phyloP scores from a whole-genome alignment of 208 protist genomes.

The Leishmania amazonensis region DNA sequence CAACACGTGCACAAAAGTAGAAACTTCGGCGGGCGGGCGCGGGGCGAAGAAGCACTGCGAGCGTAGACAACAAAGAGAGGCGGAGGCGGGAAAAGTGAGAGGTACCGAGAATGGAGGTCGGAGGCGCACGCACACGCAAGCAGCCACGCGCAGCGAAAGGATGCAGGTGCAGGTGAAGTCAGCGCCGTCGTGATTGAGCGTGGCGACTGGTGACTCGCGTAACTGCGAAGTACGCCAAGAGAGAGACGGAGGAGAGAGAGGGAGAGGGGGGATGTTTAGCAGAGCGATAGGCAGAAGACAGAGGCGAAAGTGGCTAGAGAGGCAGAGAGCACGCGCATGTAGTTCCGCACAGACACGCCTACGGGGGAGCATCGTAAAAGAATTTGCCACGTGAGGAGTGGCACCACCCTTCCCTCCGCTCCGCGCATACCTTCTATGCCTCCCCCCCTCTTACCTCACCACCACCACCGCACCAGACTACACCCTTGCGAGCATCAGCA shows the following conservation, averaged over 20 bases:
- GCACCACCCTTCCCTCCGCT: neutral
- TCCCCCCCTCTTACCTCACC: neutral
- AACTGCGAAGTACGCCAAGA: neutral
- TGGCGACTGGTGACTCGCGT: neutral
- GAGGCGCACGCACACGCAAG: neutral
- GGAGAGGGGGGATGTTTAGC: neutral
- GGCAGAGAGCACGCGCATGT: neutral
- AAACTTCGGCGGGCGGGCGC: neutral
- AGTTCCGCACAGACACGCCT: neutral
- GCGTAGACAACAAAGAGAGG: neutral
- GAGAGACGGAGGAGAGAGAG: neutral
- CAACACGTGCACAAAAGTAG: neutral
- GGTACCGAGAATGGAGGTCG: neutral
- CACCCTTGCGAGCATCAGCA: neutral
- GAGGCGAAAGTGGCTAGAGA: neutral
- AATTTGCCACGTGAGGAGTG: neutral
- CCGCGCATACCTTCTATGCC: neutral
- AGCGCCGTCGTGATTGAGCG: neutral
- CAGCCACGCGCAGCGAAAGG: neutral
- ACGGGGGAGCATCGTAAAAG: neutral
- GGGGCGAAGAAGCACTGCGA: neutral
- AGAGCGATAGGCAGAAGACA: neutral
- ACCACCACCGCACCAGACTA: neutral
- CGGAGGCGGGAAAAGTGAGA: neutral
- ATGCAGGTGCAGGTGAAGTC: slow-evolving; percentile 5